phyloP scores from a whole-genome alignment of 768 basidiomycete genomes.

The Boletellus sp. region DNA sequence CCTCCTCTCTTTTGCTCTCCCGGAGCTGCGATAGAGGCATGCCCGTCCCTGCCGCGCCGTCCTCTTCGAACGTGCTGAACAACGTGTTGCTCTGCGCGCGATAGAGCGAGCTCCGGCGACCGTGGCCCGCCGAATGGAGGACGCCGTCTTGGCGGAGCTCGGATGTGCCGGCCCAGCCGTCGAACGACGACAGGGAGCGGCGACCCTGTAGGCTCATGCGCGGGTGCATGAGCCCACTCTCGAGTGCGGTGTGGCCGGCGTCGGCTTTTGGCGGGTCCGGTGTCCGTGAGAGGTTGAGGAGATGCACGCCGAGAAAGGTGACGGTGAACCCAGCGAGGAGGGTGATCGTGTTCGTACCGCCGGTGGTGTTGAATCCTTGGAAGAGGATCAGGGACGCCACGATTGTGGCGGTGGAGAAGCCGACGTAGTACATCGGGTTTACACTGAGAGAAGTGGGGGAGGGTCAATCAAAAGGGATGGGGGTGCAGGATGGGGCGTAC shows the following conservation, averaged over 20 bases:
- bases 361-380: slow-evolving; percentile 93
- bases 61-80: slow-evolving; percentile 72
- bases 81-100: slow-evolving; percentile 62
- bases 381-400: slow-evolving; percentile 94
- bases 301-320: slow-evolving; percentile 96
- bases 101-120: slow-evolving; percentile 62
- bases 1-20: slow-evolving; percentile 63
- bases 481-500: slow-evolving; percentile 45
- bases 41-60: slow-evolving; percentile 10
- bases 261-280: slow-evolving; percentile 43
- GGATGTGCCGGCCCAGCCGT: slow-evolving; percentile 57
- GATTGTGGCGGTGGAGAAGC: slow-evolving; percentile 91
- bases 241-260: slow-evolving; percentile 49
- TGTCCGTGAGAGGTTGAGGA: slow-evolving; percentile 77
- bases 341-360: slow-evolving; percentile 76
- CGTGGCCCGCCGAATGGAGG: slow-evolving; percentile 43
- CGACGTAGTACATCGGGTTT: slow-evolving; percentile 97
- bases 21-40: slow-evolving; percentile 60
- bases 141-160: slow-evolving; percentile 28
- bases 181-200: slow-evolving; percentile 72
- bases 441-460: slow-evolving; percentile 49
- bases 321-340: slow-evolving; percentile 86
- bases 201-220: slow-evolving; percentile 79
- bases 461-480: background rate
- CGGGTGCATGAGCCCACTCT: slow-evolving; percentile 69